Evolutionary conservation across 2,329 filamentous ascomycete genomes (phyloP).

Genomic region (Corinectria fuckeliana): DNA sequence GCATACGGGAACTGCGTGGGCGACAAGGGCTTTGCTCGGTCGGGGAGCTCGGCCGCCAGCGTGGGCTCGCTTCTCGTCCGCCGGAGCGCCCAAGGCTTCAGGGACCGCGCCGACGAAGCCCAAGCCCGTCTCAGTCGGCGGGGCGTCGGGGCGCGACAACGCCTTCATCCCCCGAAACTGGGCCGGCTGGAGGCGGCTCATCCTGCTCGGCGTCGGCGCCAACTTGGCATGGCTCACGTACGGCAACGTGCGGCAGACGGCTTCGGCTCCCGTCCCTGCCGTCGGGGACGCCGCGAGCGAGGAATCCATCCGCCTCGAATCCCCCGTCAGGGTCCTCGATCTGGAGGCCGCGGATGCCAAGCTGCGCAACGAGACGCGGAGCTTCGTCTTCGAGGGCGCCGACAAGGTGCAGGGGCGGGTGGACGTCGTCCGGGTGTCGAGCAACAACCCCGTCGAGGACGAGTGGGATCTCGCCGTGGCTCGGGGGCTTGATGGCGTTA

Average conservation of each 20-base stretch:
- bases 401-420: constrained; percentile 39
- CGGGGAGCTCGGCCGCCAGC: neutral
- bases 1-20: neutral
- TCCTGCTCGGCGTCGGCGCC: neutral
- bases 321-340: constrained; percentile 36
- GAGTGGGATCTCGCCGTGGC: constrained; percentile 44
- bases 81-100: constrained; percentile 7
- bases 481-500: constrained; percentile 37
- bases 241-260: neutral
- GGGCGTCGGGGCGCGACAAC: neutral
- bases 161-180: neutral
- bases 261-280: constrained; percentile 3
- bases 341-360: constrained; percentile 40
- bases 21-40: neutral
- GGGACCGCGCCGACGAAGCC: constrained; percentile 8
- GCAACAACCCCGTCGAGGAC: constrained; percentile 46
- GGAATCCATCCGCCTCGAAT: constrained; percentile 31
- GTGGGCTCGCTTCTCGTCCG: constrained; percentile 23
- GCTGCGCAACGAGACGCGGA: constrained; percentile 40
- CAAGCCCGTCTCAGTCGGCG: constrained; percentile 11
- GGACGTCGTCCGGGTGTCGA: constrained; percentile 44
- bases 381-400: constrained; percentile 39
- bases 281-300: constrained; percentile 26
- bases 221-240: neutral
- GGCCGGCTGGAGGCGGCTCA: neutral